Conservation (phyloP, 2,329 filamentous ascomycete genomes). For the Claviceps humidiphila region DNA sequence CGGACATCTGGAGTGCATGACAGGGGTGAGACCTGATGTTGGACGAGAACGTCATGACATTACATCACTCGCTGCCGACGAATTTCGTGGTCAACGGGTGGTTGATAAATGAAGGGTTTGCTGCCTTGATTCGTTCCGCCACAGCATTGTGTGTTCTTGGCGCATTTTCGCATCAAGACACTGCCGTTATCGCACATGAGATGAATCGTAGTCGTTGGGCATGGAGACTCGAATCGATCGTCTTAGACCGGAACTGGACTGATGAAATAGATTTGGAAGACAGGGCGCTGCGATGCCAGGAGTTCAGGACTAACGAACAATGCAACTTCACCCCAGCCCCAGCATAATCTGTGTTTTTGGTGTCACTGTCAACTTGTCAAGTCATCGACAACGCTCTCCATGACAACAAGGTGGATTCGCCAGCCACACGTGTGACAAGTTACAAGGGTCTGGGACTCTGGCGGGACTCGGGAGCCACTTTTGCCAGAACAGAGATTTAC, state of each 20-base stretch:
- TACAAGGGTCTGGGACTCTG: too few relatives aligned
- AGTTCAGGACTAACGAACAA: neutral
- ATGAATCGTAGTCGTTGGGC: neutral
- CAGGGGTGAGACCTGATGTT: constrained; percentile 2
- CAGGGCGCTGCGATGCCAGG: neutral
- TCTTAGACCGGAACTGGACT: neutral
- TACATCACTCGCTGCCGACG: neutral
- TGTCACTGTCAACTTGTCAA: neutral
- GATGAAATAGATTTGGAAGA: neutral
- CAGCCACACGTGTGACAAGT: neutral
- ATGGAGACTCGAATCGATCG: neutral
- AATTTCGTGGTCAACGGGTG: neutral
- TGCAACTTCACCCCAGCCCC: too few relatives aligned
- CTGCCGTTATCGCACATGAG: neutral
- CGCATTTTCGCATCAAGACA: neutral
- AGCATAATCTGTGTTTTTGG: neutral
- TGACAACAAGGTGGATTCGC: neutral
- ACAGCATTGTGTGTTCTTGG: too few relatives aligned
- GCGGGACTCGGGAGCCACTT: neutral
- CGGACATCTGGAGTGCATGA: neutral
- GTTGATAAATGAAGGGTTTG: too few relatives aligned
- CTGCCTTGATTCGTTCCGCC: too few relatives aligned
- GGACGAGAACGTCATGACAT: neutral
- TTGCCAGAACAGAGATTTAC: neutral
- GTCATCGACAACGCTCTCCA: neutral